Evolutionary conservation across 192 early-diverging fungal species (phyloP), one percentile per base, ranked within the genome.

Genomic region (Umbelopsis sp.): DNA sequence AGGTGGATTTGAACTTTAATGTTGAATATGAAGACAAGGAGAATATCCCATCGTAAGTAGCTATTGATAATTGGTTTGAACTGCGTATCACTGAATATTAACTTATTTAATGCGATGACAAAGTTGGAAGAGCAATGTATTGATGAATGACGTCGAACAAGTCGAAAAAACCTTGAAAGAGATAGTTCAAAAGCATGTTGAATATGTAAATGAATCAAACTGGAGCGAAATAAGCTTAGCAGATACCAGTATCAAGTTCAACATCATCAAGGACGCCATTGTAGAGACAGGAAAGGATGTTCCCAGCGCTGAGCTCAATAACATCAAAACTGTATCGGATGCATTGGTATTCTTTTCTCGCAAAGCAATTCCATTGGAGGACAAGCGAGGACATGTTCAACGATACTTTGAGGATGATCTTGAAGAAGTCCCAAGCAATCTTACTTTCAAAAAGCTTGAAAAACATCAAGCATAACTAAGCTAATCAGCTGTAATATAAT

Each of bases 241-340:
- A 26, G 74, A 82, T 56, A n/a, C 65, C 21, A 68, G 66, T 65
- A 52, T 72, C 34, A 82, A 82, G 62, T 82, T 77, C 73, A 71
- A 76, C 59, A 77, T 82, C 34, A 34, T 84, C 43, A 81, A 79
- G 45, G 80, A 79, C n/a, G 67, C 66, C 56, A 77, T 77, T 8
- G 38, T 70, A 16, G 47, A 72, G 62, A 79, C 69, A 11, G 80
- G 75, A 17, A 78, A 71, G 52, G 72, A 70, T 11, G 59, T 84
- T 17, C 80, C 80, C 7, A 81, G 81, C 41, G 36, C 74, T 29
- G 67, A 74, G n/a, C 70, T 84, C 34, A 76, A 84, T 25, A 70
- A 70, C 14, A 79, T 84, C 14, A 43, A 69, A 25, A 79, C 82
- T 21, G 73, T 70, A 22, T 45, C 49, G 3, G 82, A 81, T 67